Evolutionary conservation across 1,284 basidiomycete genomes (phyloP).

Genomic region (Vanrija sp.): DNA sequence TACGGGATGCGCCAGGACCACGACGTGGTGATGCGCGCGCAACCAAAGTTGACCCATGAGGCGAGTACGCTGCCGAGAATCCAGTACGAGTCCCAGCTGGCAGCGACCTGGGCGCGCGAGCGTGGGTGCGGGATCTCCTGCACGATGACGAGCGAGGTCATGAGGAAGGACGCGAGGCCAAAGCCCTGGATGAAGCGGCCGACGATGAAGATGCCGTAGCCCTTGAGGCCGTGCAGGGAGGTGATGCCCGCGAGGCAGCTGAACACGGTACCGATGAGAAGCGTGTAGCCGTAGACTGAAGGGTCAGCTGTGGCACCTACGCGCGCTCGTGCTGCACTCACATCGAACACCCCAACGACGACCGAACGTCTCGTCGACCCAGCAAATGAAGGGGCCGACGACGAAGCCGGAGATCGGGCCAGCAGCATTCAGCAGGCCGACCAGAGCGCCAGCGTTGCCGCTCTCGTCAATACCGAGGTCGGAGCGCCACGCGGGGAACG

Average conservation of each 20-base stretch:
- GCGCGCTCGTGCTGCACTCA: conserved; percentile 17
- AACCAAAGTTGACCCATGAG: conserved; percentile 26
- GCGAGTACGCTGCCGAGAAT: conserved; percentile 26
- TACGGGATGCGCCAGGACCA: conserved; percentile 48
- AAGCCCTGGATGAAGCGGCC: conserved; percentile 47
- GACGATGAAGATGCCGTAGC: conserved; percentile 46
- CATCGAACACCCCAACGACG: conserved; percentile 49
- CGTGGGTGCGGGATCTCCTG: conserved; percentile 50
- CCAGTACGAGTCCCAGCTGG: conserved; percentile 47
- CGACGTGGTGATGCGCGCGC: conserved; percentile 17
- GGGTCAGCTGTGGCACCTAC: conserved; percentile 1
- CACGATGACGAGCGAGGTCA: conserved; percentile 48
- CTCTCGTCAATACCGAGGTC: conserved; percentile 33
- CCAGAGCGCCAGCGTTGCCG: conserved; percentile 27
- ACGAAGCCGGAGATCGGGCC: conserved; percentile 43
- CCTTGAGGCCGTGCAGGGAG: conserved; percentile 41
- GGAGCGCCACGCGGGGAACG: conserved; percentile 45
- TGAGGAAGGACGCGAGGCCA: conserved; percentile 49
- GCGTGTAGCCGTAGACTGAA: conserved; percentile 48
- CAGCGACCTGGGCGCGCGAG: conserved; percentile 34
- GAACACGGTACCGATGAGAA: conserved; percentile 45
- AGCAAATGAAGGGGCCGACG: conserved; percentile 47
- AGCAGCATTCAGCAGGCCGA: conserved; percentile 48
- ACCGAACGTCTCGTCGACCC: conserved; percentile 45
- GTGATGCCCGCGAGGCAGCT: conserved; percentile 43